Percentiles rank a stretch among this genome's conserved stretches.
Evolutionary conservation across 371 early-diverging fungal genomes (phyloP).

Genomic region (Conidiobolus incongruus): DNA sequence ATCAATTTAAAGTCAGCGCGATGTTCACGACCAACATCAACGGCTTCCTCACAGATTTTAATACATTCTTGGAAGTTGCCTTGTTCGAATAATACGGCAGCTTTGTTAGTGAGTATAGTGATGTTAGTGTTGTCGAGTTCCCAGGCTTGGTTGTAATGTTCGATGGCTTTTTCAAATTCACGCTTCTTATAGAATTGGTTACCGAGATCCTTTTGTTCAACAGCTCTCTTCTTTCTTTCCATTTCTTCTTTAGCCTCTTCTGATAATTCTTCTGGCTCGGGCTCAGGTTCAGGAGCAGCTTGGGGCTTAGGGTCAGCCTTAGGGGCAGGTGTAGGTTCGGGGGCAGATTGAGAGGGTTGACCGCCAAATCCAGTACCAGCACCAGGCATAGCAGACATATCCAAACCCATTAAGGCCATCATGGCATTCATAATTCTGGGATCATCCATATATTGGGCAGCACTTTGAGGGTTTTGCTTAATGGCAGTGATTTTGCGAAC

Average conservation of each 20-base stretch:
- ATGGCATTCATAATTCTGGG: constrained; percentile 49
- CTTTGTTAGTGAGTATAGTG: constrained; percentile 85
- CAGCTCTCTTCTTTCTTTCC: constrained; percentile 40
- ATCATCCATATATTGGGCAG: constrained; percentile 16
- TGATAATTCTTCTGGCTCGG: constrained; percentile 10
- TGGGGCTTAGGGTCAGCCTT: constrained; percentile 3
- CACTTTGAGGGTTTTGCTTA: constrained; percentile 25
- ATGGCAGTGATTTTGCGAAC: constrained; percentile 37
- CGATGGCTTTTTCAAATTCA: constrained; percentile 71
- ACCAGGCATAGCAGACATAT: constrained; percentile 16
- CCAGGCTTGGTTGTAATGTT: constrained; percentile 80
- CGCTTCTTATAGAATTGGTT: constrained; percentile 85
- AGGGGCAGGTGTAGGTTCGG: constrained; percentile 7
- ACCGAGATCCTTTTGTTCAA: constrained; percentile 73
- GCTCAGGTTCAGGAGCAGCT: constrained; percentile 8
- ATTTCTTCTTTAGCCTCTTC: constrained; percentile 21
- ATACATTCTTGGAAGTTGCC: constrained; percentile 79
- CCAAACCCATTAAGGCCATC: constrained; percentile 49
- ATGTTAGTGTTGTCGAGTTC: constrained; percentile 71
- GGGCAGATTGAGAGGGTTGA: background rate
- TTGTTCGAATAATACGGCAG: constrained; percentile 62
- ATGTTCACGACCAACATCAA: constrained; percentile 75
- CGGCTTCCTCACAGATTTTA: constrained; percentile 72
- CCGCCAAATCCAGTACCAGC: constrained; percentile 8
- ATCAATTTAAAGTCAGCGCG: constrained; percentile 88